Evolutionary conservation across 2,329 filamentous ascomycete species (phyloP).

Genomic region (Fusarium liriodendri): DNA sequence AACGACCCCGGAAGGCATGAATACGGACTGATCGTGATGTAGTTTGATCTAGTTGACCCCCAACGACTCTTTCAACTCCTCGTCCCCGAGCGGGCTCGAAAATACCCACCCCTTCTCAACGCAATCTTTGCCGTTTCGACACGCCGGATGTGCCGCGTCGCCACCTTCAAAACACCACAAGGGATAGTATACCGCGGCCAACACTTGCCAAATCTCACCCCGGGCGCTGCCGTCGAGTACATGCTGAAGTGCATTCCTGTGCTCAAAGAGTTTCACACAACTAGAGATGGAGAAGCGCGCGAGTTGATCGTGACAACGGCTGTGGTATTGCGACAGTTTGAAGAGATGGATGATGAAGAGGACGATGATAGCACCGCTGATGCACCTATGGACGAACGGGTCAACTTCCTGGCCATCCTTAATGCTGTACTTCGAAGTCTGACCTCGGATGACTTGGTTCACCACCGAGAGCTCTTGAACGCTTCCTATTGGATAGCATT

Average conservation of each 20-base stretch:
- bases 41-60: slow-evolving; percentile 35
- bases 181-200: slow-evolving; percentile 31
- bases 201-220: slow-evolving; percentile 6
- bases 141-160: slow-evolving; percentile 13
- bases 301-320: slow-evolving; percentile 31
- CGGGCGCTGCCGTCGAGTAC: slow-evolving; percentile 30
- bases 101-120: slow-evolving; percentile 25
- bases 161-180: slow-evolving; percentile 11
- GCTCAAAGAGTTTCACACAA: slow-evolving; percentile 34
- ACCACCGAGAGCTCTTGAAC: slow-evolving; percentile 14
- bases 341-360: slow-evolving; percentile 35
- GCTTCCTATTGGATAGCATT: slow-evolving; percentile 39
- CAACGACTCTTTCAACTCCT: slow-evolving; percentile 24
- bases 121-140: slow-evolving; percentile 34
- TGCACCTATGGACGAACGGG: neutral
- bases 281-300: slow-evolving; percentile 24
- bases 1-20: fast-evolving
- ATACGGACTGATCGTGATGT: fast-evolving
- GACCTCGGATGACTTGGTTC: slow-evolving; percentile 20
- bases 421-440: slow-evolving; percentile 34
- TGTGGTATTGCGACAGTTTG: slow-evolving; percentile 32
- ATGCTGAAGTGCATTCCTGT: slow-evolving; percentile 35
- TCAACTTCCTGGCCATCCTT: slow-evolving; percentile 31
- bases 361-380: slow-evolving; percentile 3
- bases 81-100: slow-evolving; percentile 28